Base-by-base conservation (phyloP, 345 rosid species). In the Euphorbia lathyris region DNA sequence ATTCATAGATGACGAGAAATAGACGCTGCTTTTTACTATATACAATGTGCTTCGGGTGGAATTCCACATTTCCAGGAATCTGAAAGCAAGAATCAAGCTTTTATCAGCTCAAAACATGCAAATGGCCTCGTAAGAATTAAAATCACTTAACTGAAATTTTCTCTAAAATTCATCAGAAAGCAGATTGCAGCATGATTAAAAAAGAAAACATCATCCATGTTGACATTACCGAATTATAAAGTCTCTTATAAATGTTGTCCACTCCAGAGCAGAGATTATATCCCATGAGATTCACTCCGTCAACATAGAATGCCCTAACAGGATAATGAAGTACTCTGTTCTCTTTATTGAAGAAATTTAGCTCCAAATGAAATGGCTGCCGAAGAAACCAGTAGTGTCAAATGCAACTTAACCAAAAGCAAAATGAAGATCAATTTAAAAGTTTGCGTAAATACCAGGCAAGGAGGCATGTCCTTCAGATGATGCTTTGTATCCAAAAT, bases 341-440 rank as follows among this genome's bases (percentile, higher is more conserved):
- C 84, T 90, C 96, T 80, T 81, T 90, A 76, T 86, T 92, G 73
- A 95, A 95, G 83, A 92, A 90, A 87, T 95, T 95, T 73, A 95
- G 87, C 88, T 92, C 99, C 97, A 95, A 75, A 78, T 92, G 98
- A 79, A 90, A 84, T 71, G 96, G 98, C 99, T 95, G 91, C 76
- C 77, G 83, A 79, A 25, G 32, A 77, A 78, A 69, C 65, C 72
- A 68, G 58, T 58, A 72, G 58, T 52, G 69, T 81, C 76, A 84
- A 76, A 74, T 68, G 73, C 60, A 73, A 58, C 38, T 69, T 67
- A 52, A 65, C 48, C 66, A 59, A 75, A 66, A 36, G 43, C 30
- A 75, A 69, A 47, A 55, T 65, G 17, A 75, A 43, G 71, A 65
- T 34, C 57, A 66, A 32, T 20, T 40, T 62, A 36, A 72, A 58